Evolutionary conservation across 1,284 basidiomycete genomes (phyloP), one percentile per base, ranked within the genome.

Genomic region (Melampsora abietis-canadensis): DNA sequence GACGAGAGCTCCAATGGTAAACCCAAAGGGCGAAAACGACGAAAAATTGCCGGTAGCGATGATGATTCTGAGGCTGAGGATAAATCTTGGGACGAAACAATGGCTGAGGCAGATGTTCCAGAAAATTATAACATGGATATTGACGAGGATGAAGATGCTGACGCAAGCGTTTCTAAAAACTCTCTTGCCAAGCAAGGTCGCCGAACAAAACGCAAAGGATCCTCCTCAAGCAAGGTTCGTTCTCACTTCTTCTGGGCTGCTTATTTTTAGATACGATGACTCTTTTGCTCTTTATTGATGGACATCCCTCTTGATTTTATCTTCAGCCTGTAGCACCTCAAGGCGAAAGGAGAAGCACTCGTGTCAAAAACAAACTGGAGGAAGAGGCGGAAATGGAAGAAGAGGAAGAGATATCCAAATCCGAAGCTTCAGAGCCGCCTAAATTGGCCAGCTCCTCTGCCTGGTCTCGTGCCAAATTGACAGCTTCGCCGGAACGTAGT

Each of bases 51-150:
- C 10, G 10, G 34, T 19, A 73, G 63, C 40, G 68, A 54, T 27
- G 51, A 54, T 54, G 51, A 72, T 64, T 65, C 70, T 24, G 70
- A 73, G 34, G 70, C 63, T 2, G 70, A 73, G 15, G 62, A 73
- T 44, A 17, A 68, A 21, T 48, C 60, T 31, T 59, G 60, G 30
- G 19, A 66, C 31, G 30, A 54, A 15, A 47, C 47, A 15, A 64
- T 64, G 15, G 61, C 68, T 40, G 68, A 60, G 21, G 61, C 21
- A 40, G 61, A 69, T 46, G 68, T 21, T n/a, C 51, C 12, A 54
- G 51, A 54, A 4, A 27, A 54, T 54, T 7, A 54, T 27, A 14
- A 27, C 51, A 54, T 54, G 51, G 51, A 54, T 6, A 54, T 54
- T 54, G 51, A 54, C 51, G 51, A 54, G 7, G 51, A 54, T 14